Percentiles rank a stretch among this genome's conserved stretches.
phyloP scores from a whole-genome alignment of 352 stramenopile genomes.

The Phytophthora pistaciae region DNA sequence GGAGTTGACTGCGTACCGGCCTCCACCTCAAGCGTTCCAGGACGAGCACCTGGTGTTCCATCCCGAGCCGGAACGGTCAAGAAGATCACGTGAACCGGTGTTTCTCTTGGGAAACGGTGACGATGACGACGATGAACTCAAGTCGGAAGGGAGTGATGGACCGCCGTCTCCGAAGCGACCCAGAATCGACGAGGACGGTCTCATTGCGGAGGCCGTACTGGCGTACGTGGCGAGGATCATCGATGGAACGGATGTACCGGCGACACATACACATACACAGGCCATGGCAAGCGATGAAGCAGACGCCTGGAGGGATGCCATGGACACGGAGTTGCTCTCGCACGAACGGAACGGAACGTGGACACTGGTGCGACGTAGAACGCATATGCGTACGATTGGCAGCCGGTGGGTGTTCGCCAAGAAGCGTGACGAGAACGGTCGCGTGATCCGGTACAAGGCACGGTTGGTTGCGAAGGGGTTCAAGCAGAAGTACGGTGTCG shows the following conservation, averaged over 20 bases:
- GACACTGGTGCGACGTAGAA: conserved; percentile 9
- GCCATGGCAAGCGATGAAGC: conserved; percentile 8
- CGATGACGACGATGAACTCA: conserved; percentile 9
- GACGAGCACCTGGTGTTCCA: conserved; percentile 17
- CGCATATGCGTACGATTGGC: conserved; percentile 23
- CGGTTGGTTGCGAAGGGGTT: conserved; percentile 44
- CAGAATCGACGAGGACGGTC: conserved; percentile 14
- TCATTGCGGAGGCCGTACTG: conserved; percentile 18
- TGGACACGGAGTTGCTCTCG: neutral
- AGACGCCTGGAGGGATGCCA: neutral
- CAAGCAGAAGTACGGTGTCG: conserved; percentile 35
- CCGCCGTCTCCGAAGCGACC: conserved; percentile 9
- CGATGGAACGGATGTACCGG: neutral
- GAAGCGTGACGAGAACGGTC: conserved; percentile 43
- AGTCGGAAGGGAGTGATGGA: conserved; percentile 21
- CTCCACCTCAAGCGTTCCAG: neutral
- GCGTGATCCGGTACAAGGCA: conserved; percentile 43
- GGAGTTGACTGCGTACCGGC: conserved; percentile 11
- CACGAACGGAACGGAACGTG: conserved; percentile 10
- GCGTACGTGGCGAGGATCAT: conserved; percentile 14
- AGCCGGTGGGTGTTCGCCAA: conserved; percentile 47
- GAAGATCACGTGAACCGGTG: neutral
- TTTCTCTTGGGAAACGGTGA: conserved; percentile 7
- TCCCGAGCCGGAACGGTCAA: neutral
- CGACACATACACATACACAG: conserved; percentile 11